Evolutionary conservation across 441 rosid species (phyloP).

Genomic region (Gossypium schwendimanii): DNA sequence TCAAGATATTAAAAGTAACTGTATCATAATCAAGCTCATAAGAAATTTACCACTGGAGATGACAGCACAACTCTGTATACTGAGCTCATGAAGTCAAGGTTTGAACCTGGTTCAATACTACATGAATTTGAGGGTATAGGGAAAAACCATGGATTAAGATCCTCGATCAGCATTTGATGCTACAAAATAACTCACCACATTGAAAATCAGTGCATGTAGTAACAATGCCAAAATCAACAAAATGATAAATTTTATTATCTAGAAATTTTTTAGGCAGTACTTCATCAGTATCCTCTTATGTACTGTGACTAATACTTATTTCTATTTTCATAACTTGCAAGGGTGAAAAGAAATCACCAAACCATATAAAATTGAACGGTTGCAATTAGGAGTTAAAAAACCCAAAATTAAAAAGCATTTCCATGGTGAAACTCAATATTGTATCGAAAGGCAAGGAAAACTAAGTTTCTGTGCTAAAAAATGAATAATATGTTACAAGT

Average conservation of each 20-base stretch:
- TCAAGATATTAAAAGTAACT: not conserved
- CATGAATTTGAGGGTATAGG: constrained; percentile 63
- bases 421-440: not conserved
- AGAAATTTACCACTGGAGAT: constrained; percentile 74
- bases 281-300: not conserved
- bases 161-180: constrained; percentile 37
- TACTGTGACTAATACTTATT: not conserved
- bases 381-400: not conserved
- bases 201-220: constrained; percentile 3
- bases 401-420: not conserved
- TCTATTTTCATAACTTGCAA: not conserved
- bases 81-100: constrained; percentile 61
- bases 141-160: constrained; percentile 78
- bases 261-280: not conserved
- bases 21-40: not conserved
- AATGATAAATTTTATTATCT: not conserved
- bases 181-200: constrained; percentile 24
- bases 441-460: not conserved
- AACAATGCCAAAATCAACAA: not conserved
- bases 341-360: not conserved
- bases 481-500: not conserved
- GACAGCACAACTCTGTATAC: constrained; percentile 70
- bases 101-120: constrained; percentile 67
- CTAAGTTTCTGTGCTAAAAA: not conserved
- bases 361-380: not conserved